Evolutionary conservation across 1,284 basidiomycete genomes (phyloP).

Genomic region (Puccinia hordei): DNA sequence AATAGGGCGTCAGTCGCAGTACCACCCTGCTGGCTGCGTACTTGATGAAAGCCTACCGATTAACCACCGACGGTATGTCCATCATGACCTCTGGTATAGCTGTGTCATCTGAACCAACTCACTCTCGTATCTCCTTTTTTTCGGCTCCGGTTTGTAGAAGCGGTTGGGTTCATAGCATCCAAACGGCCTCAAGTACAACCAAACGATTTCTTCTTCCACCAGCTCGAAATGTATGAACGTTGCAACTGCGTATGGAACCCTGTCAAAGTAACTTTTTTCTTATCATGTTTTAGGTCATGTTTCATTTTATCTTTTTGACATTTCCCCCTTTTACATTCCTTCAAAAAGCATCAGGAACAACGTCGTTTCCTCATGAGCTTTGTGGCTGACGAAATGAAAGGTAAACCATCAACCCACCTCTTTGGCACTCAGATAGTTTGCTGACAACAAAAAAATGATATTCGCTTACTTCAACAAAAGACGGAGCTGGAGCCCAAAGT

Average conservation of each 20-base stretch:
- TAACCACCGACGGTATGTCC: slow-evolving; percentile 32
- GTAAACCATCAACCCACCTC: neutral
- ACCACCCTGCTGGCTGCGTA: slow-evolving; percentile 43
- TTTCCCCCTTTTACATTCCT: neutral
- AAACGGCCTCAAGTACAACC: slow-evolving; percentile 48
- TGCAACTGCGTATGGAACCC: slow-evolving; percentile 47
- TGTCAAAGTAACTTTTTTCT: neutral
- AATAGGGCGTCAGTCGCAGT: slow-evolving; percentile 40
- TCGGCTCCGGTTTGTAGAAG: slow-evolving; percentile 4
- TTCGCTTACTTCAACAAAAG: no score
- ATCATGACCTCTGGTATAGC: no score
- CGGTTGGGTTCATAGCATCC: slow-evolving; percentile 33
- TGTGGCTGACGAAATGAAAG: slow-evolving; percentile 42
- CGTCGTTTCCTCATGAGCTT: slow-evolving; percentile 44
- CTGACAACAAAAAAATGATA: no score
- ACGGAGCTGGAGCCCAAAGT: slow-evolving; percentile 42
- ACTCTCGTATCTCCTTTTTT: neutral
- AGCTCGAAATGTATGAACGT: slow-evolving; percentile 46
- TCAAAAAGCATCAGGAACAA: slow-evolving; percentile 38
- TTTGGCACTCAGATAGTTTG: neutral
- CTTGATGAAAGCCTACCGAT: slow-evolving; percentile 39
- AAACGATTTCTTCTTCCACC: slow-evolving; percentile 46
- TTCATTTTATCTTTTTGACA: neutral
- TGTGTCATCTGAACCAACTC: no score
- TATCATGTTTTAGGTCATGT: neutral